Evolutionary conservation across 441 rosid species (phyloP).

Genomic region (Syzygium syzygioides): DNA sequence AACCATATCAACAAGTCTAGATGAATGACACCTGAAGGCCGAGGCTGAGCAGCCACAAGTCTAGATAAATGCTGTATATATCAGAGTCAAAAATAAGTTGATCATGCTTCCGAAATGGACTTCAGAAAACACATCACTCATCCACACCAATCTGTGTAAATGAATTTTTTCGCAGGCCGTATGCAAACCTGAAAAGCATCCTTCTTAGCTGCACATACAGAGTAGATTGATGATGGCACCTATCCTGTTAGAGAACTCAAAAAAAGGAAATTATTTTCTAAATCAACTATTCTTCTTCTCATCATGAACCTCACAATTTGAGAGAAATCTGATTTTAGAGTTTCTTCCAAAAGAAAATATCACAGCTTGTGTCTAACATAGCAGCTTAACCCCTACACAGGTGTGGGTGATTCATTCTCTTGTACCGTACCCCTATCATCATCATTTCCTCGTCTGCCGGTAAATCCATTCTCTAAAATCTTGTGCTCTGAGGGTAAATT

Average conservation of each 20-base stretch:
- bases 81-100: not conserved
- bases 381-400: conserved; percentile 17
- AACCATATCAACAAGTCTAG: not conserved
- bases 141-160: not conserved
- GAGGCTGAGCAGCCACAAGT: not conserved
- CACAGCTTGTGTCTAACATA: not conserved
- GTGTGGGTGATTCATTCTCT: conserved; percentile 26
- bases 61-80: not conserved
- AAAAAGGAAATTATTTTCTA: not conserved
- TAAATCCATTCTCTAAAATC: conserved; percentile 2
- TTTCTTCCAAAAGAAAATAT: not conserved
- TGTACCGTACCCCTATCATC: conserved; percentile 19
- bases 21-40: not conserved
- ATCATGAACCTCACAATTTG: not conserved
- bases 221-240: not conserved
- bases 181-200: not conserved
- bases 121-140: not conserved
- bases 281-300: not conserved
- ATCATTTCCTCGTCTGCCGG: conserved; percentile 16
- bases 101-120: not conserved
- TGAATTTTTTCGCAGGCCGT: not conserved
- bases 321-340: not conserved
- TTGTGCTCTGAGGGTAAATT: conserved; percentile 58
- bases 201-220: not conserved
- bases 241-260: not conserved